Evolutionary conservation across 2,329 filamentous ascomycete species (phyloP).

Genomic region (Colletotrichum cereale): DNA sequence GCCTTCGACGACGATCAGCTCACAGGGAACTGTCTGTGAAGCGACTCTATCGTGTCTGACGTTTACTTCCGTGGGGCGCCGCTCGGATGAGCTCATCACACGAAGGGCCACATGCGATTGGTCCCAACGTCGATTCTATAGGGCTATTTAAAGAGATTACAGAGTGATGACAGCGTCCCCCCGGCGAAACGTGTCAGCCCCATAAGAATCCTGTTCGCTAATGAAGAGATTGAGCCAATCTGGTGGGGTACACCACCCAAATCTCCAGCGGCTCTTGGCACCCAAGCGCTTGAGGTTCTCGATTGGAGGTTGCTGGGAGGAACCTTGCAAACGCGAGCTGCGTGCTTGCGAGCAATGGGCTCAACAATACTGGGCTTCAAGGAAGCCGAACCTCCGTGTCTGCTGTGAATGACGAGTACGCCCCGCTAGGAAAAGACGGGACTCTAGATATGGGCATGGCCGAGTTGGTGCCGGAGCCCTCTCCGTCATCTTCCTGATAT

Average conservation of each 20-base stretch:
- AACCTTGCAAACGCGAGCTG: not conserved
- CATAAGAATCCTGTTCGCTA: not conserved
- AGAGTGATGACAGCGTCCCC: not conserved
- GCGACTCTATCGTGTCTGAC: not conserved
- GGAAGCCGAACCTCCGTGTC: not conserved
- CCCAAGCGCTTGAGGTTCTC: not conserved
- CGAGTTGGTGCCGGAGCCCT: not conserved
- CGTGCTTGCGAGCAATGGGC: not conserved
- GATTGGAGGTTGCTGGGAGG: not conserved
- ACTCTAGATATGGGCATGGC: constrained; percentile 10
- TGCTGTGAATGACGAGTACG: too few species aligned
- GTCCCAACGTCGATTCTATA: not conserved
- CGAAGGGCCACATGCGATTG: not conserved
- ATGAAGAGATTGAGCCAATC: not conserved
- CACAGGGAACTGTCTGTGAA: constrained; percentile 9
- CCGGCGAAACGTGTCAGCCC: not conserved
- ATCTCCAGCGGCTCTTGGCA: not conserved
- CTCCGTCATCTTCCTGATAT: constrained; percentile 1
- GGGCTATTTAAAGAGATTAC: not conserved
- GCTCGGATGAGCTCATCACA: not conserved
- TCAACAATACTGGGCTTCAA: not conserved
- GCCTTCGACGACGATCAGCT: constrained; percentile 7
- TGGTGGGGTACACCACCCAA: not conserved
- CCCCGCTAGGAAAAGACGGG: not conserved
- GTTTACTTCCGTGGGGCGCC: constrained; percentile 11